Evolutionary conservation across 306 rosid genomes (phyloP).

Genomic region (Phaseolus lunatus): DNA sequence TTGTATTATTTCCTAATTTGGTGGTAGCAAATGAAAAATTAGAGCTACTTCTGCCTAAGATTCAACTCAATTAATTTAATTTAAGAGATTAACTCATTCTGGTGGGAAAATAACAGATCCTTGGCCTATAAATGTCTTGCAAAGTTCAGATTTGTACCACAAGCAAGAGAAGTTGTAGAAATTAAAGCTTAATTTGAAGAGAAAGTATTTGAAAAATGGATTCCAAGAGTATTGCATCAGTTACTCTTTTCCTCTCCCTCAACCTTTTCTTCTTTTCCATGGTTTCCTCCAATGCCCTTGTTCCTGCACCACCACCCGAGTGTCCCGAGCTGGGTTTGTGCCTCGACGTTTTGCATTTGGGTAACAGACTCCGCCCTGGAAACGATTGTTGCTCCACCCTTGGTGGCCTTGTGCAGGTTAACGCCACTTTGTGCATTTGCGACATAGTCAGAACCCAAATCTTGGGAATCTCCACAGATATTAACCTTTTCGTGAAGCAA

Average conservation of each 20-base stretch:
- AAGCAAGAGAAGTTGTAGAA: too few species aligned
- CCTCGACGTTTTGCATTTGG: not conserved
- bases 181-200: too few species aligned
- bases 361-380: not conserved
- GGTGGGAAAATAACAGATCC: too few species aligned
- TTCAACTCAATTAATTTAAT: too few species aligned
- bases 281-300: not conserved
- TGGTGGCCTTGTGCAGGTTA: not conserved
- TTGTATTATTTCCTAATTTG: too few species aligned
- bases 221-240: not conserved
- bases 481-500: fast-evolving
- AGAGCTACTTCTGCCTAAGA: too few species aligned
- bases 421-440: too few species aligned
- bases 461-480: fast-evolving
- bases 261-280: not conserved
- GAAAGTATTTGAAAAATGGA: not conserved
- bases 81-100: too few species aligned
- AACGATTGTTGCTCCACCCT: not conserved
- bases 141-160: too few species aligned
- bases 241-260: not conserved
- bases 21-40: too few species aligned
- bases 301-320: not conserved
- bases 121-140: too few species aligned
- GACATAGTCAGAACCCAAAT: too few species aligned
- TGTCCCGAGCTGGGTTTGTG: not conserved